Percentiles rank a stretch among this genome's conserved stretches.
Evolutionary conservation across 2,329 filamentous ascomycete genomes (phyloP).

Genomic region (Fusarium protoensiforme): DNA sequence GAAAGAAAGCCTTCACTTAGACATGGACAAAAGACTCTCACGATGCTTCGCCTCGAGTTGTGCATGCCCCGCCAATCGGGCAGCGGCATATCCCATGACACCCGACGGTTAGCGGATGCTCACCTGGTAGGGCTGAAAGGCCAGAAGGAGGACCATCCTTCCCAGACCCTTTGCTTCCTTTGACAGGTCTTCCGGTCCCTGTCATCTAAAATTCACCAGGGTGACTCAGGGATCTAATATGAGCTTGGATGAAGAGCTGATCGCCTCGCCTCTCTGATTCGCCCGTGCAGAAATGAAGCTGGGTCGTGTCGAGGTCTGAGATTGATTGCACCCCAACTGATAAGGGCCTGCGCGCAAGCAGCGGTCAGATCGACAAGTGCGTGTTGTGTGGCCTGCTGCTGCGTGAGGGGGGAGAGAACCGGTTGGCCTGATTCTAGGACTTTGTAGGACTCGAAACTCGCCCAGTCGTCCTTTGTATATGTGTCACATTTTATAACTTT

Average conservation of each 20-base stretch:
- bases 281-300: constrained; percentile 5
- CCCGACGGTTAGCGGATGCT: not conserved
- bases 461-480: not conserved
- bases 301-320: constrained; percentile 14
- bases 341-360: constrained; percentile 18
- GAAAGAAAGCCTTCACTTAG: not conserved
- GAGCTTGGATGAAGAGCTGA: constrained; percentile 21
- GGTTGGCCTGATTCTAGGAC: not conserved
- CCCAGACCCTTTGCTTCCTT: not conserved
- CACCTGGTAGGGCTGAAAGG: constrained; percentile 30
- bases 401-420: not conserved
- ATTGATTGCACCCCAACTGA: constrained; percentile 23
- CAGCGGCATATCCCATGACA: not conserved
- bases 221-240: constrained; percentile 32
- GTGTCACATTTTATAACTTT: not conserved
- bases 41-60: constrained; percentile 5
- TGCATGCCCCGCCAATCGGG: constrained; percentile 25
- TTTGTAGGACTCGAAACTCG: constrained; percentile 4
- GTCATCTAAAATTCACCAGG: constrained; percentile 25
- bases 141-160: constrained; percentile 8
- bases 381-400: constrained; percentile 12
- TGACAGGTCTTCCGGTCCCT: constrained; percentile 5
- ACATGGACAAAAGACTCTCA: not conserved
- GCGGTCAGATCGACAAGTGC: constrained; percentile 14
- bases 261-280: constrained; percentile 18